Evolutionary conservation across 2,329 filamentous ascomycete genomes (phyloP).

Genomic region (Colletotrichum abscissum): DNA sequence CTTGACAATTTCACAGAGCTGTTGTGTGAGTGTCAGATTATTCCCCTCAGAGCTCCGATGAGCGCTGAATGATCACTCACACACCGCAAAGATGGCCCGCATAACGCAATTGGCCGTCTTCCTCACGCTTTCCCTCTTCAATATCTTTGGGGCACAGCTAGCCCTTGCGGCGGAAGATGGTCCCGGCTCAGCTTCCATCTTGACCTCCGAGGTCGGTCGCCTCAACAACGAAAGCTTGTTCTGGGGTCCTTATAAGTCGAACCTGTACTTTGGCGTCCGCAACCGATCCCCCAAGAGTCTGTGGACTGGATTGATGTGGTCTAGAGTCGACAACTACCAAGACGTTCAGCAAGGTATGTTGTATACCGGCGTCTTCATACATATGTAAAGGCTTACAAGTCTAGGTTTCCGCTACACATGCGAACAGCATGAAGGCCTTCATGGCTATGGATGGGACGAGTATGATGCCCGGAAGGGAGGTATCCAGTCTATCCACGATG

Average conservation of each 20-base stretch:
- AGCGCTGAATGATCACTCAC: constrained; percentile 16
- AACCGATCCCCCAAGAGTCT: constrained; percentile 85
- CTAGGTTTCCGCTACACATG: constrained; percentile 93
- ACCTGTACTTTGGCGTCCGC: constrained; percentile 92
- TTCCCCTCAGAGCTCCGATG: constrained; percentile 27
- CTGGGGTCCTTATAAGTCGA: constrained; percentile 96
- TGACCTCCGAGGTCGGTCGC: constrained; percentile 61
- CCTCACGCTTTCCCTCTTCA: constrained; percentile 39
- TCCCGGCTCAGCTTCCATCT: constrained; percentile 45
- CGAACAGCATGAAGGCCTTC: constrained; percentile 94
- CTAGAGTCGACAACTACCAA: constrained; percentile 81
- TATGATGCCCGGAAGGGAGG: constrained; percentile 92
- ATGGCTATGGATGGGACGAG: constrained; percentile 97
- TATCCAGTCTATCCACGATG: constrained; percentile 90
- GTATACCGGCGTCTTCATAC: not conserved
- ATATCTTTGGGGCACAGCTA: constrained; percentile 38
- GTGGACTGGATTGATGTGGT: constrained; percentile 88
- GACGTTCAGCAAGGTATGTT: constrained; percentile 79
- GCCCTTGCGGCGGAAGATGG: constrained; percentile 32
- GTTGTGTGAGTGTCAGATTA: constrained; percentile 21
- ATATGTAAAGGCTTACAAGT: not conserved
- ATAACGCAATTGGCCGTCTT: constrained; percentile 42
- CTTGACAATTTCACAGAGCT: not conserved
- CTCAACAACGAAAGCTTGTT: constrained; percentile 85
- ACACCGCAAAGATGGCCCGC: constrained; percentile 38